Conservation (phyloP, 1,284 basidiomycete species). For the Xanthoconium separans region DNA sequence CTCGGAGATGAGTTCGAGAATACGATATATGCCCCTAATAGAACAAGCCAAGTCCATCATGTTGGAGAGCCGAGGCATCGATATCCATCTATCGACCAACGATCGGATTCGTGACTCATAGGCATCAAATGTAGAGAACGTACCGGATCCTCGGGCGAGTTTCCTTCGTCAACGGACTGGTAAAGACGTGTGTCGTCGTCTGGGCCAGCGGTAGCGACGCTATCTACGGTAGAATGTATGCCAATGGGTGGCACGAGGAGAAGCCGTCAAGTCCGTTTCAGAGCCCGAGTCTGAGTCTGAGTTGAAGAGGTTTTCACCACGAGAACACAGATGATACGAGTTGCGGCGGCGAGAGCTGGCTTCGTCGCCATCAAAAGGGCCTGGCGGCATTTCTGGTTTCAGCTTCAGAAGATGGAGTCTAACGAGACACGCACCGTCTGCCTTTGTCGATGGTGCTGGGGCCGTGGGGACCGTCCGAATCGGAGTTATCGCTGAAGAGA, state of each 20-base stretch:
- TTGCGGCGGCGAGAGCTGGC: not conserved
- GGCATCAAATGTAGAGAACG: too few relatives aligned
- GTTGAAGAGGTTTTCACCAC: slow-evolving; percentile 1
- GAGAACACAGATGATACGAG: not conserved
- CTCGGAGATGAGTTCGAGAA: too few relatives aligned
- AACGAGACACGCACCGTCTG: not conserved
- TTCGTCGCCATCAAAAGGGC: slow-evolving; percentile 1
- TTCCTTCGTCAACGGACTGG: slow-evolving; percentile 17
- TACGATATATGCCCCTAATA: too few relatives aligned
- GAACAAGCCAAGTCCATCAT: too few relatives aligned
- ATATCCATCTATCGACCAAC: too few relatives aligned
- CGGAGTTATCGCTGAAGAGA: slow-evolving; percentile 8
- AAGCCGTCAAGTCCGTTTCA: slow-evolving; percentile 1
- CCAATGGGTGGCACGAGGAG: not conserved
- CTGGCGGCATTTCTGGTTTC: slow-evolving; percentile 6
- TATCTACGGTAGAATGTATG: not conserved
- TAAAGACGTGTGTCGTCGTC: slow-evolving; percentile 20
- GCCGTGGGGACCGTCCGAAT: not conserved
- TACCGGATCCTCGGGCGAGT: too few relatives aligned
- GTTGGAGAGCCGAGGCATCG: too few relatives aligned
- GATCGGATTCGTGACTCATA: too few relatives aligned
- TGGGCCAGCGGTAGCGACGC: not conserved
- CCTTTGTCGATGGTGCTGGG: slow-evolving; percentile 1
- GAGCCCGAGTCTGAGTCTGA: slow-evolving; percentile 6
- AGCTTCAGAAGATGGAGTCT: not conserved